Evolutionary conservation across 2,329 filamentous ascomycete species (phyloP), one percentile per base, ranked within the genome.

Genomic region (Emydomyces testavorans): DNA sequence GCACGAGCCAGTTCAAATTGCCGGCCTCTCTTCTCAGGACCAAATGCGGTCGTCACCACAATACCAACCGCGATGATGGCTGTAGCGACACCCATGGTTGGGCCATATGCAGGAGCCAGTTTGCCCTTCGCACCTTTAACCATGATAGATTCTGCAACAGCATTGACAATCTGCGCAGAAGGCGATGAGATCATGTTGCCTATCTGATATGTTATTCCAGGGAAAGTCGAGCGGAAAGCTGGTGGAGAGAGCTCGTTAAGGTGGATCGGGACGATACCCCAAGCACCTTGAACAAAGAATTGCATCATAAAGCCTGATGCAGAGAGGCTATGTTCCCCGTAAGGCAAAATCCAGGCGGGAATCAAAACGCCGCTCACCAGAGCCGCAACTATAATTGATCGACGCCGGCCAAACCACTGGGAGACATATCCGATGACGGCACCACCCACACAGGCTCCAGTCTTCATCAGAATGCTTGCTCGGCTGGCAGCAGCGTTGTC

Each of bases 231-330:
- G 2, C 79, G 69, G 63, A 82, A 77, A 2, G 71, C 66, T 6
- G 76, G 76, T 0, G 79, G 79, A 0, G 75, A 75, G 1, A 82
- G 65, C 54, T 82, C 79, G 76, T 82, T 82, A 8, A 82, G 67
- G 54, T 82, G 78, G 53, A 82, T 80, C 8, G 81, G 81, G 18
- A 85, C 79, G 1, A 84, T 78, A 31, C 77, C 83, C 83, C 83
- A 87, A 0, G 83, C 83, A 18, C 83, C 83, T 62, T 87, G 83
- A 1, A 87, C 82, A 58, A 78, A 83, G 62, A 87, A 85, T 60
- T 87, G 83, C 68, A 90, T 75, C 64, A 93, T 92, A 65, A 92
- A 94, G 1, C 85, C 85, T 0, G 83, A 80, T 0, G 85, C 87
- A 78, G 81, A 13, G 80, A 90, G 55, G 2, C 53, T 42, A 0